These are phyloP conservation scores for Nakazawaea molendinolei DNA, from an alignment of 805 yeast species.

Conservation along the genomic window DNA sequence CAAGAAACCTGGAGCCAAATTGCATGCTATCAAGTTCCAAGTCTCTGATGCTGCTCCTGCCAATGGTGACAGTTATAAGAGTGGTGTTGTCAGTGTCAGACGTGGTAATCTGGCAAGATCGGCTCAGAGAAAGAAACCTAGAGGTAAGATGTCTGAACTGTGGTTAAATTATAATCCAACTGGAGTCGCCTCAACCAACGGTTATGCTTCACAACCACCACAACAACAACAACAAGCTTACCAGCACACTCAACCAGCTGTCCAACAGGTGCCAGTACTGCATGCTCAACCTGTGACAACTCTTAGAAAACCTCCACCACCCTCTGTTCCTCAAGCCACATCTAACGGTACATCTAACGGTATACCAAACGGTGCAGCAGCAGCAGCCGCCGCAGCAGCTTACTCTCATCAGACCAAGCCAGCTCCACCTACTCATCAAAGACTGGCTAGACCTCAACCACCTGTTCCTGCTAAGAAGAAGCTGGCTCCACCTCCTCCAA, in stretches of 20 bases:
- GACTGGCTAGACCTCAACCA: constrained; percentile 8
- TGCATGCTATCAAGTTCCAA: constrained; percentile 66
- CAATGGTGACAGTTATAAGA: constrained; percentile 73
- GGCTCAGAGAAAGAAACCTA: constrained; percentile 69
- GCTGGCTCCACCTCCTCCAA: constrained; percentile 13
- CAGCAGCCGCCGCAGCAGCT: constrained; percentile 32
- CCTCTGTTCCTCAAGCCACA: constrained; percentile 28
- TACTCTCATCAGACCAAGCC: constrained; percentile 23
- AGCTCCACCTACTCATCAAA: constrained; percentile 14
- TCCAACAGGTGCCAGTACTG: constrained; percentile 20
- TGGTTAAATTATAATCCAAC: constrained; percentile 8
- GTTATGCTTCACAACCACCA: constrained; percentile 11
- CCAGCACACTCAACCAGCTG: constrained; percentile 16
- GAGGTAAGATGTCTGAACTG: constrained; percentile 28
- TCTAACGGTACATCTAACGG: not conserved
- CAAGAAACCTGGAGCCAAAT: constrained; percentile 81
- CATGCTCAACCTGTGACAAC: constrained; percentile 16
- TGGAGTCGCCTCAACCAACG: not conserved
- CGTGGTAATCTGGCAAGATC: constrained; percentile 74
- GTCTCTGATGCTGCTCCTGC: constrained; percentile 57
- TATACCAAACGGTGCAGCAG: constrained; percentile 28
- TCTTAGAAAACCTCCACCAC: constrained; percentile 25
- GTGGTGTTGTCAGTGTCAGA: constrained; percentile 77
- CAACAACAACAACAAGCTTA: constrained; percentile 16
- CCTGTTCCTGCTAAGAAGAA: constrained; percentile 5